Evolutionary conservation across 2,329 filamentous ascomycete genomes (phyloP).

Genomic region (Passalora sequoiae): DNA sequence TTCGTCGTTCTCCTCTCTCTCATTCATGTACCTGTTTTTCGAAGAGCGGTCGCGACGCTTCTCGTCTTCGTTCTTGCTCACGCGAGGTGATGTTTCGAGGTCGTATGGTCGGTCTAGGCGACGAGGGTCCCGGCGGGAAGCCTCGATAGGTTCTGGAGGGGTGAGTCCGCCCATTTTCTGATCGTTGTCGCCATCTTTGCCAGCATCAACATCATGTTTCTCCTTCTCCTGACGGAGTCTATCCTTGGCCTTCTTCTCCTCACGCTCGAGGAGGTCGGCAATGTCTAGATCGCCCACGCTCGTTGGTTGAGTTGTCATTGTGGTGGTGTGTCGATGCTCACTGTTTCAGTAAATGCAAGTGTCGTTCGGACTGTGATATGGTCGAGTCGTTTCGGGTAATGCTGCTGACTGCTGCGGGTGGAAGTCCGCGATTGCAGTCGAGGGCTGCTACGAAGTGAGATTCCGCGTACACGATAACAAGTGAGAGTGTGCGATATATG

Average conservation of each 20-base stretch:
- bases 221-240: constrained; percentile 15
- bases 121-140: constrained; percentile 9
- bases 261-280: constrained; percentile 30
- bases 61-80: constrained; percentile 7
- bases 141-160: constrained; percentile 6
- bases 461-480: no score
- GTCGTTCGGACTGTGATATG: neutral
- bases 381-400: constrained; percentile 7
- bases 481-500: no score
- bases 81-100: constrained; percentile 3
- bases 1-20: constrained; percentile 34
- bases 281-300: constrained; percentile 15
- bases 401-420: neutral
- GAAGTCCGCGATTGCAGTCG: neutral
- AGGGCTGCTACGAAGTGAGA: neutral
- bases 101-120: constrained; percentile 13
- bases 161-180: constrained; percentile 9
- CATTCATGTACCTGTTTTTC: constrained; percentile 28
- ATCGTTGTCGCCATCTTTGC: constrained; percentile 15
- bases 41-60: constrained; percentile 9
- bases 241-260: constrained; percentile 24
- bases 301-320: constrained; percentile 13
- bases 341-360: constrained; percentile 4
- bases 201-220: constrained; percentile 10
- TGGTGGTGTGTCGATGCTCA: constrained; percentile 15